Base-by-base conservation (phyloP, 73 alveolate species). In the Paramecium sexaurelia region DNA sequence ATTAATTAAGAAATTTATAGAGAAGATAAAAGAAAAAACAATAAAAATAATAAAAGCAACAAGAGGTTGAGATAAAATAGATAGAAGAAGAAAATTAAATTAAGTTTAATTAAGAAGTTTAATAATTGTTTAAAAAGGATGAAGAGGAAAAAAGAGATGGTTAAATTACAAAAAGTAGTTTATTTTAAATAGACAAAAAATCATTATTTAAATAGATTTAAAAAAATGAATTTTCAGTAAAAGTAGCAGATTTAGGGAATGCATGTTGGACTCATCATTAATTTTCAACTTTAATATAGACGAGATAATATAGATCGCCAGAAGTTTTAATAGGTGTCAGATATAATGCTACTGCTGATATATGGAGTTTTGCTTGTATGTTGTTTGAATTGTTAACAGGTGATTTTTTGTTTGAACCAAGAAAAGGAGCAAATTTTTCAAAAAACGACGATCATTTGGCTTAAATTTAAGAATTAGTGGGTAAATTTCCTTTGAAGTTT, bases 341-440 rank as follows among this genome's bases (percentile, higher is more conserved):
- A 66, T 98, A 98, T 93, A 97, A 97, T 68, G 94, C 96, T 43
- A 94, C 99, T 29, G 99, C 99, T 55, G 99, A 98, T 91, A 92
- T 98, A 22, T 98, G 99, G 99, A 92, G 98, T 37, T 98, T 98
- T 94, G 99, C 99, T 26, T 97, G 99, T 88, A 96, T 97, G 97
- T 92, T 98, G 33, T 98, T 97, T 92, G 99, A 98, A 92, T 94
- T 98, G 92, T 95, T 96, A 9, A 98, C 99, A 10, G 99, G 99
- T 17, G 99, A 99, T 89, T 99, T 98, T 92, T 94, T 99, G 55
- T 99, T 99, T 95, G 99, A 97, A 83, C 99, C 99, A 19, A 85
- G 97, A 68, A 95, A 94, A 75, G 98, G 99, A 26, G 97, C 94
- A 55, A 94, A 95, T 56, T 97, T 90, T 91, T 94, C 95, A 32